Evolutionary conservation across 192 early-diverging fungal species (phyloP), one percentile per base, ranked within the genome.

Genomic region (Fimicolochytrium jonesii): DNA sequence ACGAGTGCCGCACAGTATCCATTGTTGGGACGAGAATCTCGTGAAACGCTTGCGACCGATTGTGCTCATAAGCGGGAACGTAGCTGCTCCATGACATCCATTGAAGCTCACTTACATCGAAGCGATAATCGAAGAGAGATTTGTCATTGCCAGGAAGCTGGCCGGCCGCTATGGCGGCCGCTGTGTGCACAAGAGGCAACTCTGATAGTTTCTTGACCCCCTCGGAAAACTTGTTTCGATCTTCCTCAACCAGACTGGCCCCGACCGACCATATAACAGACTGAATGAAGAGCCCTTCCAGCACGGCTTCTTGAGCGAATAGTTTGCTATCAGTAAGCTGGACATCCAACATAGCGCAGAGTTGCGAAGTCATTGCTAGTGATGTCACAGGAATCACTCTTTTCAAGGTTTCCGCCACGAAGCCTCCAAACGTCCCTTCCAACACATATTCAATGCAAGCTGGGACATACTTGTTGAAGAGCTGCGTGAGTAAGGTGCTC

Each of bases 11-110:
- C 17, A 84, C 69, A 23, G 82, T 84, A 52, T 84, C 82, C 52
- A 81, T 48, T 1, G 82, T 84, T 13, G 82, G 82, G 6, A 84
- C 82, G 15, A 84, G 61, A 37, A 84, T 84, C 44, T 84, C 74
- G 54, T 84, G 73, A 61, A 76, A 81, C 4, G 82, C 28, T 20
- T 54, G 50, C 13, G 57, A 51, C 15, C 77, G 68, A 18, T 73
- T 73, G 55, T 84, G 79, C 47, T 79, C 67, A 56, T 84, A 84
- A 11, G 74, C 49, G 28, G 82, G 82, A 1, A 84, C 77, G 50
- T 81, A 84, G 34, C 73, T 65, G 22, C 52, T 77, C 82, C 82
- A 84, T 6, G 82, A 62, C 10, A 71, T 64, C 82, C 82, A 84
- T 49, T 81, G 71, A 11, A 79, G 64, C 61, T 77, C 73, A 4